A percentile compares a stretch with the other conserved stretches of the same genome.
These are phyloP conservation scores for Vitis cinerea DNA, from an alignment of 164 flowering plant species.

Conservation along the genomic window DNA sequence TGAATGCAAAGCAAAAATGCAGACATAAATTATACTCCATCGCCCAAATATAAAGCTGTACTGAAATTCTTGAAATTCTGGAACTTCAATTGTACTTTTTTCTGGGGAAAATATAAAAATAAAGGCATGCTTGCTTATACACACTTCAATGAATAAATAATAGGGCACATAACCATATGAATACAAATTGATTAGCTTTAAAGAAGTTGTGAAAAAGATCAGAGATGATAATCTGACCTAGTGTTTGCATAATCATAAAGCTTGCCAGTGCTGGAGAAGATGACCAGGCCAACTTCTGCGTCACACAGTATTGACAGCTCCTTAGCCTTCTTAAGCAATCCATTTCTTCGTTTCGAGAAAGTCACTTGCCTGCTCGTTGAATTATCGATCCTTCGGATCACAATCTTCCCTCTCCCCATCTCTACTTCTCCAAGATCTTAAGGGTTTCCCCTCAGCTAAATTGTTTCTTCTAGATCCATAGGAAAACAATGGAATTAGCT, in stretches of 20 bases:
- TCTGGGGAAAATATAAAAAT: no score
- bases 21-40: no score
- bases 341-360: constrained; percentile 29
- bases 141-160: no score
- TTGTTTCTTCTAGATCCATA: neutral
- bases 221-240: constrained; percentile 16
- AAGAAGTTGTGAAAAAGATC: neutral
- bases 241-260: constrained; percentile 30
- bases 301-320: constrained; percentile 35
- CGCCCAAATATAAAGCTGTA: no score
- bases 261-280: constrained; percentile 33
- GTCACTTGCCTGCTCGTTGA: constrained; percentile 35
- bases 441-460: neutral
- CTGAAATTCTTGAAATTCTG: no score
- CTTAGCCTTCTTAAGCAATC: constrained; percentile 32
- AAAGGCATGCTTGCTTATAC: no score
- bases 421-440: neutral
- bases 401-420: constrained; percentile 35
- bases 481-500: no score
- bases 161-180: neutral
- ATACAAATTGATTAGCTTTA: neutral
- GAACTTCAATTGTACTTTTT: no score
- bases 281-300: constrained; percentile 29
- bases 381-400: constrained; percentile 26
- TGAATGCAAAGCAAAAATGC: no score